Conservation (phyloP, 2,329 filamentous ascomycete genomes). For the Phialophora tarda region DNA sequence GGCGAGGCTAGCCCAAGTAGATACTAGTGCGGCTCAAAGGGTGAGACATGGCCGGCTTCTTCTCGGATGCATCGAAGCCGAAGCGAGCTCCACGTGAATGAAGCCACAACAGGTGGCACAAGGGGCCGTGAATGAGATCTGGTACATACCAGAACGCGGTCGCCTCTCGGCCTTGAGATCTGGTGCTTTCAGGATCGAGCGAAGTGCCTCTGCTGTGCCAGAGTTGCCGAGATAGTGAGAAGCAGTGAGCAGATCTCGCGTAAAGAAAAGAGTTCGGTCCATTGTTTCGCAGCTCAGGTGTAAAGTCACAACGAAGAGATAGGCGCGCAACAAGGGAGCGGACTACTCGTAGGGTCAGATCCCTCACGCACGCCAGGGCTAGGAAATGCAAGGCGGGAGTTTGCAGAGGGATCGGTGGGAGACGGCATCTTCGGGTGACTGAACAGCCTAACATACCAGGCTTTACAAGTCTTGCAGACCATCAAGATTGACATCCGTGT, state of each 20-base stretch:
- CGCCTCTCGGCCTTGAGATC: background rate
- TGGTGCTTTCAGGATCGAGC: background rate
- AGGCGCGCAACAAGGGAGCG: background rate
- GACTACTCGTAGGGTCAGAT: background rate
- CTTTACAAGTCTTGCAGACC: background rate
- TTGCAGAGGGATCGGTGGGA: background rate
- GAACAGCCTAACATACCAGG: background rate
- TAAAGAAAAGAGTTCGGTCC: background rate
- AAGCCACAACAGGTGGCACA: conserved; percentile 13
- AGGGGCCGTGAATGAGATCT: background rate
- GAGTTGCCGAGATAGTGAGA: background rate
- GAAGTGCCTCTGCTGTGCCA: background rate
- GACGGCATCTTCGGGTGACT: background rate
- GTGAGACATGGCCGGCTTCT: conserved; percentile 16
- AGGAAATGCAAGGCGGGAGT: background rate
- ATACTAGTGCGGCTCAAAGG: conserved; percentile 4
- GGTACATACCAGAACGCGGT: background rate
- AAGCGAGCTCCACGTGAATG: conserved; percentile 15
- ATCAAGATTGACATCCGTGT: background rate
- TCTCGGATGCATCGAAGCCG: conserved; percentile 1
- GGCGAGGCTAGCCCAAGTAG: conserved; percentile 3
- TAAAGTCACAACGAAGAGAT: background rate
- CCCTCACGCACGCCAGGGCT: background rate
- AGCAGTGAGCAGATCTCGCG: background rate
- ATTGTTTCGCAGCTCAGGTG: background rate